Base-by-base conservation (phyloP, 441 rosid species). In the Aquilaria agallochum region DNA sequence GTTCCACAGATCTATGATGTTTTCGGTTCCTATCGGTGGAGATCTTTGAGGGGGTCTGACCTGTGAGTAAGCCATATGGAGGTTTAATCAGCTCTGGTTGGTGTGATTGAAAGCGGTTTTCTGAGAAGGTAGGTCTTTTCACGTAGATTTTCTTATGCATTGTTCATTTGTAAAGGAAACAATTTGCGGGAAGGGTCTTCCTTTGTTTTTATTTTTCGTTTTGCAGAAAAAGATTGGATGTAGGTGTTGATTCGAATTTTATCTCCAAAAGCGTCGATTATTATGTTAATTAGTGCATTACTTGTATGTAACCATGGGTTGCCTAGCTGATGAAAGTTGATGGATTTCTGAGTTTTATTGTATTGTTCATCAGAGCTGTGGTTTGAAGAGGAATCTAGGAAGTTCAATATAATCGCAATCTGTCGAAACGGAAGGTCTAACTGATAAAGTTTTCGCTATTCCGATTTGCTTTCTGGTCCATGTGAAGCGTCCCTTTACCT, bases 401-500 rank as follows among this genome's bases (percentile, higher is more conserved):
- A 36, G 42, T 34, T 34, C 6, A 3, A 34, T 6, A 34, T 34
- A 34, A 34, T 34, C 40, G 40, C 42, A 36, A 9, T 55, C 20
- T 55, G 48, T 56, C 10, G 46, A 68, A 62, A 47, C 33, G 61
- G 58, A 49, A 20, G 62, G 45, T 56, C 40, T 66, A 60, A 46
- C 55, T 51, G 36, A 49, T 60, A 63, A 65, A 65, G 70, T 55
- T 69, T 53, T 44, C 27, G 59, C 58, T 32, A 61, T 67, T 57
- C 7, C 45, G 64, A 54, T 55, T 36, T 51, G 56, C 68, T 64
- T 69, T 62, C 55, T 55, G 27, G 64, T 60, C 66, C 75, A 68
- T 74, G 72, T 68, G 53, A 68, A 61, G 73, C 50, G 67, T 67
- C 58, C 56, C 30, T 59, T 36, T 50, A 55, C 66, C 66, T 10